Conservation (phyloP, 805 yeast genomes). For the Candida awuae region DNA sequence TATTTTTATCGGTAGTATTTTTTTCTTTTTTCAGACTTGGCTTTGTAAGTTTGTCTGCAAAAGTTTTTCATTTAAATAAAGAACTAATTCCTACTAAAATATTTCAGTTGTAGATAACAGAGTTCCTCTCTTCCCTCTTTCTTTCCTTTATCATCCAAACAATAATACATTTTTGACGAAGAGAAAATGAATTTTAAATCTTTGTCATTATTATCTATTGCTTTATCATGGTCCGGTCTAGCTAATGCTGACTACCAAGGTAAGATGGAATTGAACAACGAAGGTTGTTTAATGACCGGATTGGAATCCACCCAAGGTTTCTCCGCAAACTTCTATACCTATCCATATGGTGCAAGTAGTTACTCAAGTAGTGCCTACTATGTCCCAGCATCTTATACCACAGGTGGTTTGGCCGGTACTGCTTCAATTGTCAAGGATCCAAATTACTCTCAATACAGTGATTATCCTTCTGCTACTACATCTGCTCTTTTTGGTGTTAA, state of each 20-base stretch:
- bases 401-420: slow-evolving; percentile 3
- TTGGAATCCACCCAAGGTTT: slow-evolving; percentile 7
- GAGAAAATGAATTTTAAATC: neutral
- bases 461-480: neutral
- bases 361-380: slow-evolving; percentile 8
- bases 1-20: no score
- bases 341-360: slow-evolving; percentile 4
- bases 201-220: neutral
- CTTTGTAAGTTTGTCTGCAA: no score
- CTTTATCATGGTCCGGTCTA: neutral
- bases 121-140: neutral
- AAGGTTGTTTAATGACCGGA: slow-evolving; percentile 6
- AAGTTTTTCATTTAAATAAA: no score
- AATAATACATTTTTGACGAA: neutral
- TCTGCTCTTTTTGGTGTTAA: slow-evolving; percentile 7
- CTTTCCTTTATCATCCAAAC: neutral
- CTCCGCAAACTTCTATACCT: slow-evolving; percentile 7
- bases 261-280: neutral
- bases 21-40: no score
- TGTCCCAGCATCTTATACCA: slow-evolving; percentile 4
- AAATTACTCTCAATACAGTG: slow-evolving; percentile 1
- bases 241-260: slow-evolving; percentile 3
- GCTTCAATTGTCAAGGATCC: slow-evolving; percentile 6
- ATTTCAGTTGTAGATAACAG: no score
- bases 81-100: no score